phyloP scores from a whole-genome alignment of 345 rosid genomes.

The Murraya paniculata region DNA sequence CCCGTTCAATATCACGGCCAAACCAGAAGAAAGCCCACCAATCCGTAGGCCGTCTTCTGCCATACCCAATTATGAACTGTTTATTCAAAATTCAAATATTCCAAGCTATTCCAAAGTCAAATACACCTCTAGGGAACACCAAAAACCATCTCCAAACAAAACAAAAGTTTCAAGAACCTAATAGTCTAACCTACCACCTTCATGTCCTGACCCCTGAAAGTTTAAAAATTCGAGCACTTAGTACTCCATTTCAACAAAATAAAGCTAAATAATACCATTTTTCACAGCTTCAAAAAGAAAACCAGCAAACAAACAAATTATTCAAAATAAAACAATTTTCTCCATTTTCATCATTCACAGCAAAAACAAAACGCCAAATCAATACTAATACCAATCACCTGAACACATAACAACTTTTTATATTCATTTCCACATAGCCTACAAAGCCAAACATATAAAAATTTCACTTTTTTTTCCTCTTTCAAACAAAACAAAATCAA shows the following conservation, averaged over 20 bases:
- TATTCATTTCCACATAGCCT: neutral
- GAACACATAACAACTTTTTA: neutral
- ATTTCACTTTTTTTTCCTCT: neutral
- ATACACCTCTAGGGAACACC: neutral
- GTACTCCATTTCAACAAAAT: neutral
- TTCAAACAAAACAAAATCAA: neutral
- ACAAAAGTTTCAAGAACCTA: neutral
- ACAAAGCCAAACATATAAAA: neutral
- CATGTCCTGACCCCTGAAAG: neutral
- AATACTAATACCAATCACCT: neutral
- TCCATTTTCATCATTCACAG: neutral
- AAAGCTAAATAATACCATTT: neutral
- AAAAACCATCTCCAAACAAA: neutral
- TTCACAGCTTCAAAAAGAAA: neutral
- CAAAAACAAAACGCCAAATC: neutral
- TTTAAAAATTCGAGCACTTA: neutral
- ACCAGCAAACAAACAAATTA: neutral
- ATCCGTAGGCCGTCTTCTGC: conserved; percentile 71
- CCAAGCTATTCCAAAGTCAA: conserved; percentile 17
- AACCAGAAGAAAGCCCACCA: conserved; percentile 80
- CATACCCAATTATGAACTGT: conserved; percentile 44
- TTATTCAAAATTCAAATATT: conserved; percentile 17
- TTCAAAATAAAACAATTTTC: neutral
- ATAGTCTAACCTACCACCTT: neutral
- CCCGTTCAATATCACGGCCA: conserved; percentile 70